Base-by-base conservation (phyloP, 768 basidiomycete species). In the Crepidotus variabilis region DNA sequence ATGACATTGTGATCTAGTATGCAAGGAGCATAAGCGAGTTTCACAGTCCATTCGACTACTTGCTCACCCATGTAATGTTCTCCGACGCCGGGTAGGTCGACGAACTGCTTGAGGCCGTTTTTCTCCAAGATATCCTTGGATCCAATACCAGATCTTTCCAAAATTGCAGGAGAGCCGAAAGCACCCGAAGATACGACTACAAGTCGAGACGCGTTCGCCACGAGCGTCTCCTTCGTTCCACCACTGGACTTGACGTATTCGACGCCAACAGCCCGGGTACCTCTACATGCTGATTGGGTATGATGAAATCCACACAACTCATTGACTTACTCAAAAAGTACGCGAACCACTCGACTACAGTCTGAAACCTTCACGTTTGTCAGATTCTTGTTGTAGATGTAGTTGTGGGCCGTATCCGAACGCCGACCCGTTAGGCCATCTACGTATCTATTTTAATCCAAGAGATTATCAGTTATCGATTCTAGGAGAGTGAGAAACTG, bases 1-100 rank as follows among this genome's bases (percentile, higher is more conserved):
- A 66, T 57, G 22, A 68, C 32, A 52, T 70, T 70, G 56, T 79
- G 78, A 61, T 79, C 78, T 80, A n/a, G n/a, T n/a, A 35, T 9
- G 51, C 11, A 39, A 10, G 8, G 14, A 7, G 34, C 4, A 8
- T 20, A 3, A 43, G 13, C 3, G 13, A 20, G 18, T 20, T 5
- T 43, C 11, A 5, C 39, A 7, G 18, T 9, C 18, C 6, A 52
- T 28, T 20, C 18, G 18, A 5, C 3, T 14, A n/a, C 32, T 18
- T 9, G 53, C 64, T 36, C 51, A 79, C 83, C 84, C 60, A 78
- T 75, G 52, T 81, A 83, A 59, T 90, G 81, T 64, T 87, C 85
- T 10, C 91, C 90, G 0, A 94, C 90, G 16, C 86, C 86, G 1
- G 88, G 87, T 13, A 92, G 78, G 53, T 89, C 82, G 13, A 88